Base-by-base conservation (phyloP, 2,329 filamentous ascomycete species). In the Aspergillus tubingensis region DNA sequence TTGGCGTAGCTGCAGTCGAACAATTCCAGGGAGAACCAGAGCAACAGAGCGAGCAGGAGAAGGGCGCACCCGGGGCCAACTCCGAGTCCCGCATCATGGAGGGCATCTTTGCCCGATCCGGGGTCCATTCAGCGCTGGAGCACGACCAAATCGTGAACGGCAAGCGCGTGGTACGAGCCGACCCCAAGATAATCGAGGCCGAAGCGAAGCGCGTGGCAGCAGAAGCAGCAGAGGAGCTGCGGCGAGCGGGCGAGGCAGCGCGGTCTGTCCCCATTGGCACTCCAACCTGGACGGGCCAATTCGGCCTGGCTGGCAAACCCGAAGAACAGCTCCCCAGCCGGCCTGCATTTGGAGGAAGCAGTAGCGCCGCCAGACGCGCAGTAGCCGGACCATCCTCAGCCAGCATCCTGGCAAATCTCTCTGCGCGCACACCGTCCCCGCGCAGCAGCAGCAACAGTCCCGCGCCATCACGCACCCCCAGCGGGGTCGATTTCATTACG, bases 211-310 rank as follows among this genome's bases (percentile, higher is more conserved):
- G 87, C 39, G 86, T 96, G 2, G 93, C 92, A 2, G 86, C 88
- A 0, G 82, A 90, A 70, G 93, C 94, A 1, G 91, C 91, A 0
- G 85, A 85, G 21, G 89, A 91, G 65, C 85, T 98, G 2, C 86
- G 88, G 30, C 86, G 86, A 61, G 88, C 92, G 8, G 88, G 86
- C 44, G 86, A 93, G 70, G 83, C 88, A 30, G 92, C 93, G 2
- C 84, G 87, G 10, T 83, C 81, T 8, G 81, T 94, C 1, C 91
- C 91, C 0, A 88, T 92, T 32, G 94, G 94, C 7, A 92, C 91
- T 0, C 91, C 95, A 8, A 97, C 94, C 0, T 98, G 94, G 94
- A 98, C 94, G 0, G 94, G 95, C 1, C 86, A 90, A 67, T 87
- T 90, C 50, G 94, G 94, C 8, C 85, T 89, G 53, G 88, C 87